Conservation (phyloP, 768 basidiomycete genomes). For the Suillus subaureus region DNA sequence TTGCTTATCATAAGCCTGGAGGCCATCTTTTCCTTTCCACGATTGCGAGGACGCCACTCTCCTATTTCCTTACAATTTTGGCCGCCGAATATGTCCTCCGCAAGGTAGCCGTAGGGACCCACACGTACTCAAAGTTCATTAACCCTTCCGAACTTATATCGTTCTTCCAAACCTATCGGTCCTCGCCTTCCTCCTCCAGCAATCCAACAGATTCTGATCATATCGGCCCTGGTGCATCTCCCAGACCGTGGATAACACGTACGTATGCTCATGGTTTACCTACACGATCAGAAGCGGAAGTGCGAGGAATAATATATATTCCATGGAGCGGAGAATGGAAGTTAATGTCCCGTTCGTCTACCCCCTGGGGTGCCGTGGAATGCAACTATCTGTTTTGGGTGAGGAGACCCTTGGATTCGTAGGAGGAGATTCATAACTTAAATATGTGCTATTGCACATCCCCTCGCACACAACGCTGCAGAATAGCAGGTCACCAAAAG, state of each 20-base stretch:
- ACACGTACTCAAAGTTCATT: constrained; percentile 89
- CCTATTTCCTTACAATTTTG: constrained; percentile 70
- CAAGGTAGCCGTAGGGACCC: constrained; percentile 84
- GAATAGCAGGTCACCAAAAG: not conserved
- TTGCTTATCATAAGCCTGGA: constrained; percentile 66
- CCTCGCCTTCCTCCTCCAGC: constrained; percentile 24
- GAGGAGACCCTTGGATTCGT: constrained; percentile 54
- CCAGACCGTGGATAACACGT: constrained; percentile 62
- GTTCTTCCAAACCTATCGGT: constrained; percentile 71
- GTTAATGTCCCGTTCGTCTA: constrained; percentile 60
- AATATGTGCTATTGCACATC: constrained; percentile 18
- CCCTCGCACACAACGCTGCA: not conserved
- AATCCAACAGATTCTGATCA: not conserved
- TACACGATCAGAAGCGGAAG: constrained; percentile 69
- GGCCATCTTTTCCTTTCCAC: constrained; percentile 96
- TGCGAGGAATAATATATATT: constrained; percentile 77
- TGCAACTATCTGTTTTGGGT: constrained; percentile 91
- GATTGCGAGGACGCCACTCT: constrained; percentile 80
- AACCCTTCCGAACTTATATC: constrained; percentile 82
- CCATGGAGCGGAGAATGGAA: constrained; percentile 72
- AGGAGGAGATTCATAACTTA: not conserved
- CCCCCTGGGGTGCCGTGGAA: constrained; percentile 46
- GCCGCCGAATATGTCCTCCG: constrained; percentile 82
- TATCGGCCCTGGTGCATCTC: constrained; percentile 9
- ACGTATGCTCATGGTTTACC: constrained; percentile 50